Conservation (phyloP, 148 eudicot species). For the Vaccinium darrowii region DNA sequence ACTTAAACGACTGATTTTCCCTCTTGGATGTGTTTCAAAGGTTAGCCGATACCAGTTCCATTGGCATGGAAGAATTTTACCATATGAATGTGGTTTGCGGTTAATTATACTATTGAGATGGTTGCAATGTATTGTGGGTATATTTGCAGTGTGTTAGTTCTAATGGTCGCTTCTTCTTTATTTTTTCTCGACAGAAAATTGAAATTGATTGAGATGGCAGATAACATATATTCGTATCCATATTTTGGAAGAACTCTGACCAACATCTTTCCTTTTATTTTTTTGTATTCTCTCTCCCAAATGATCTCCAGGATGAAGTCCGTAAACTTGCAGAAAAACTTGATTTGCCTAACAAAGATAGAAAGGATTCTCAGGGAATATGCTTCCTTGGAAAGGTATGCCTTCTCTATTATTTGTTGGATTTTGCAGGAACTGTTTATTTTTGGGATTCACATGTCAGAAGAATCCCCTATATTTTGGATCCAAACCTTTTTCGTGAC, state of each 20-base stretch:
- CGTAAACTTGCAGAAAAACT: conserved; percentile 67
- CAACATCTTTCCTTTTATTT: background rate
- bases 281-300: background rate
- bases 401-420: background rate
- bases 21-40: conserved; percentile 85
- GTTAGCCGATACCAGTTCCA: conserved; percentile 32
- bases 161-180: background rate
- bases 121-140: background rate
- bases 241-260: background rate
- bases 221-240: background rate
- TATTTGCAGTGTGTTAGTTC: background rate
- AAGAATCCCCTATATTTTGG: background rate
- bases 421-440: conserved; percentile 4
- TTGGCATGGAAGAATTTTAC: background rate
- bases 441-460: background rate
- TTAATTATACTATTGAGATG: background rate
- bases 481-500: background rate
- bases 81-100: background rate
- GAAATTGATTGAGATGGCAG: background rate
- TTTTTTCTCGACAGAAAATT: background rate
- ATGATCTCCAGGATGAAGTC: conserved; percentile 71
- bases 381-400: conserved; percentile 98
- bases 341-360: conserved; percentile 81
- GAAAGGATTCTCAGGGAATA: conserved; percentile 98
- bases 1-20: conserved; percentile 78